Percentiles rank a stretch among this genome's conserved stretches.
phyloP scores from a whole-genome alignment of 371 early-diverging fungal genomes.

The Blakeslea trispora region DNA sequence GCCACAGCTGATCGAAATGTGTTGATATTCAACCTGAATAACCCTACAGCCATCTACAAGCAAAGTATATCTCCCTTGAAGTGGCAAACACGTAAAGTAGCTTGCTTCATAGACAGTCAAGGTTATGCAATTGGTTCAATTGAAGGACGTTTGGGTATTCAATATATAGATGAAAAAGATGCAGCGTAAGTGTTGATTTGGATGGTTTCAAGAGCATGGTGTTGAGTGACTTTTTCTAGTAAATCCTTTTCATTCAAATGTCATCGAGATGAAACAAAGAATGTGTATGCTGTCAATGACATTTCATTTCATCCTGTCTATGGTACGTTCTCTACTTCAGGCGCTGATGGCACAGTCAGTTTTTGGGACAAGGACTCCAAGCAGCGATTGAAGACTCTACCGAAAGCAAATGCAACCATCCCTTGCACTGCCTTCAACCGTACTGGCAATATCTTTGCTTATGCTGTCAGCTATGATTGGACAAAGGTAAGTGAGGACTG shows the following conservation, averaged over 20 bases:
- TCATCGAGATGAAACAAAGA: slow-evolving; percentile 79
- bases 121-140: slow-evolving; percentile 90
- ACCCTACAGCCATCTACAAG: slow-evolving; percentile 72
- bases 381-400: slow-evolving; percentile 72
- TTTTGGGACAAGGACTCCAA: slow-evolving; percentile 95
- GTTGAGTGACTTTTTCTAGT: slow-evolving; percentile 26
- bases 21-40: slow-evolving; percentile 76
- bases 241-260: slow-evolving; percentile 91
- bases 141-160: slow-evolving; percentile 91
- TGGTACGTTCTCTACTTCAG: slow-evolving; percentile 92
- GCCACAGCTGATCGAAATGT: slow-evolving; percentile 57
- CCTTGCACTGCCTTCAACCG: slow-evolving; percentile 80
- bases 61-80: slow-evolving; percentile 58
- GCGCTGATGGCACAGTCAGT: slow-evolving; percentile 86
- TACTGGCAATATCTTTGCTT: slow-evolving; percentile 89
- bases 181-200: slow-evolving; percentile 44
- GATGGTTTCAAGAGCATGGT: background rate
- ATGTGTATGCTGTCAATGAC: slow-evolving; percentile 80
- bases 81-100: slow-evolving; percentile 81
- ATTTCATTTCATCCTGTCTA: slow-evolving; percentile 84
- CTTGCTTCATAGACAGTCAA: slow-evolving; percentile 76
- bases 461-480: slow-evolving; percentile 97
- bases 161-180: slow-evolving; percentile 83
- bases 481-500: slow-evolving; percentile 71
- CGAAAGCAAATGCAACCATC: slow-evolving; percentile 67